These are phyloP conservation scores for Ustilago tritici DNA, from an alignment of 1,284 basidiomycete species.

Conservation along the genomic window DNA sequence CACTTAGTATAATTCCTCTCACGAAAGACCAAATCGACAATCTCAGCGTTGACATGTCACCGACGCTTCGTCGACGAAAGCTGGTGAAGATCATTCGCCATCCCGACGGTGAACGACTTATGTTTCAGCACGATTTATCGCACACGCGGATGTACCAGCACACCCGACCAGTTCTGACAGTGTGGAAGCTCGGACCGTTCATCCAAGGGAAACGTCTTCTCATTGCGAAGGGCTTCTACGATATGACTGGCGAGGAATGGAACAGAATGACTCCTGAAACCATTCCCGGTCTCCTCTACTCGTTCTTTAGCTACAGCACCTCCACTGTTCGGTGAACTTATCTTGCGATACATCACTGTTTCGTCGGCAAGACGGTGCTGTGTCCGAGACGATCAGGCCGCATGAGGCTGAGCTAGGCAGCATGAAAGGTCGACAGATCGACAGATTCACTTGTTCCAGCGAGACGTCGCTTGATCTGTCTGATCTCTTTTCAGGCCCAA, in stretches of 20 bases:
- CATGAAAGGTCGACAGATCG: background rate
- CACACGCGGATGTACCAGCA: background rate
- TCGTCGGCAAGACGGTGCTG: background rate
- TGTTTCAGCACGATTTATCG: background rate
- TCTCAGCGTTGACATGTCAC: background rate
- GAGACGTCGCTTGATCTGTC: no score
- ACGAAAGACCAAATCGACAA: background rate
- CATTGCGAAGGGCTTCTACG: slow-evolving; percentile 11
- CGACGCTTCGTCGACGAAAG: background rate
- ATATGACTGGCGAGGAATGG: background rate
- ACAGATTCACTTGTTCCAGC: no score
- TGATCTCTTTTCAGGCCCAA: background rate
- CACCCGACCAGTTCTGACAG: background rate
- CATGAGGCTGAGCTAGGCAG: background rate
- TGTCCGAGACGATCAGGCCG: background rate
- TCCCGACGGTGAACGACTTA: background rate
- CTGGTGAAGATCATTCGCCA: background rate
- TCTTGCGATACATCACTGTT: background rate
- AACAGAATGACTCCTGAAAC: background rate
- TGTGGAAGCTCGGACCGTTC: background rate
- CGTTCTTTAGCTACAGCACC: background rate
- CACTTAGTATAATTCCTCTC: background rate
- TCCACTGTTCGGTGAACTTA: background rate
- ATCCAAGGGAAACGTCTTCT: slow-evolving; percentile 4
- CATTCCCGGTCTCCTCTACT: background rate